Conservation (phyloP, 2,329 filamentous ascomycete genomes). For the Aspergillus sp. region DNA sequence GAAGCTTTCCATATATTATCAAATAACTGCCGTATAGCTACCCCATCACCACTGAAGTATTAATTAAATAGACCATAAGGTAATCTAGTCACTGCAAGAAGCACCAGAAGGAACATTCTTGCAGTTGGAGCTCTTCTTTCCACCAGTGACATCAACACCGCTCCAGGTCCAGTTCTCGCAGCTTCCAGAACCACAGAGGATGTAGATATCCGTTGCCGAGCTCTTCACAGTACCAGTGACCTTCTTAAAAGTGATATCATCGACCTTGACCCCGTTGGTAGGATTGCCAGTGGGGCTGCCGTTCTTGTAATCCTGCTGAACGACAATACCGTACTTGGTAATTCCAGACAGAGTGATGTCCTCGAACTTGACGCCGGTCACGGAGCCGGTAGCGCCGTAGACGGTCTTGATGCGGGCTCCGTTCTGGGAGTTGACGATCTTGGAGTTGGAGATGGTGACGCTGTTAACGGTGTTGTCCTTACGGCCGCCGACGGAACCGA, state of each 20-base stretch:
- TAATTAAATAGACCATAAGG: no score
- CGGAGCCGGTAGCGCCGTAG: slow-evolving; percentile 47
- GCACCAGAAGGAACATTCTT: slow-evolving; percentile 34
- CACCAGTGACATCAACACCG: slow-evolving; percentile 48
- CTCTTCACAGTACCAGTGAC: slow-evolving; percentile 29
- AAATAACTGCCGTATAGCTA: no score
- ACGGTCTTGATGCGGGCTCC: slow-evolving; percentile 46
- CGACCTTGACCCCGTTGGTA: slow-evolving; percentile 36
- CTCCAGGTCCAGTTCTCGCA: slow-evolving; percentile 49
- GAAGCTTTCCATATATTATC: no score
- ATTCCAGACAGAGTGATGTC: slow-evolving; percentile 49
- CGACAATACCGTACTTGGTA: slow-evolving; percentile 49
- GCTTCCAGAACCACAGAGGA: slow-evolving; percentile 50
- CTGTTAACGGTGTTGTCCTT: slow-evolving; percentile 49
- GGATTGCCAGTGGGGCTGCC: slow-evolving; percentile 35
- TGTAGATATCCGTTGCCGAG: slow-evolving; percentile 41
- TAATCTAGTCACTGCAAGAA: slow-evolving; percentile 15
- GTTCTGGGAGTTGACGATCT: slow-evolving; percentile 40
- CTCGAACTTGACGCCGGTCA: slow-evolving; percentile 49
- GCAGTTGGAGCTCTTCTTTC: slow-evolving; percentile 41
- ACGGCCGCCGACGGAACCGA: slow-evolving; percentile 41
- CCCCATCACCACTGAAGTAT: no score
- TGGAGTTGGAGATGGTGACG: slow-evolving; percentile 48
- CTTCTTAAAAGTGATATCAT: slow-evolving; percentile 29
- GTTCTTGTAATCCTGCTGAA: slow-evolving; percentile 52